Base-by-base conservation (phyloP, 2,329 filamentous ascomycete genomes). In the Cordyceps cateniannulata region DNA sequence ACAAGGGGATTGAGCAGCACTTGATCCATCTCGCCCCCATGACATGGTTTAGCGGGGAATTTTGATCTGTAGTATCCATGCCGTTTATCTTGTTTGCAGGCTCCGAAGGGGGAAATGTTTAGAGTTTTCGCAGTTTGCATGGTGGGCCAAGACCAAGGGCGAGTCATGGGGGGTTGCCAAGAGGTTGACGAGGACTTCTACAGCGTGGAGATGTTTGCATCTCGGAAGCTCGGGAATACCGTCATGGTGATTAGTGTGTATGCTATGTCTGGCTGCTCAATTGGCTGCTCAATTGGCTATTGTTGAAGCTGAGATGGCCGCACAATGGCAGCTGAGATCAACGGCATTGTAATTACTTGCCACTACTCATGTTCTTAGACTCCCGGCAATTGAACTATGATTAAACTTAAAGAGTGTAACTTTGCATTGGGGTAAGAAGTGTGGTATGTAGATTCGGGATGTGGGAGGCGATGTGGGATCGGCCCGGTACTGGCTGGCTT, bases 21-120 rank as follows among this genome's bases (percentile, higher is more conserved):
- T 16, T 35, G 53, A 47, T 56, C 27, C 53, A 47, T 56, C n/a
- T 27, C n/a, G 42, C 42, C 54, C 54, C 54, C 54, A 47, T 38
- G 29, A 22, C 49, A 51, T 24, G n/a, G 22, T 14, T 12, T 12
- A 51, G 49, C 49, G 49, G n/a, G 20, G 44, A 14, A 25, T 57
- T 29, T 38, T 38, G 12, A 2, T 27, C 9, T 8, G 3, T 48
- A 1, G 53, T 24, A 29, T n/a, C 25, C 14, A 56, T 8, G 42
- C 7, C 9, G 2, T 5, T 16, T 35, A 24, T 56, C 38, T 29
- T 35, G 25, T 7, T 35, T 32, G 6, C 27, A 14, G 24, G 3
- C 20, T 16, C 5, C 5, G 29, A 22, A 20, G 6, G 9, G 22
- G 40, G 42, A 24, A 32, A 55, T 32, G 29, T 35, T 55, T 45